These are phyloP conservation scores for Globisporangium iwayamae DNA, from an alignment of 352 stramenopile genomes.

Conservation along the genomic window DNA sequence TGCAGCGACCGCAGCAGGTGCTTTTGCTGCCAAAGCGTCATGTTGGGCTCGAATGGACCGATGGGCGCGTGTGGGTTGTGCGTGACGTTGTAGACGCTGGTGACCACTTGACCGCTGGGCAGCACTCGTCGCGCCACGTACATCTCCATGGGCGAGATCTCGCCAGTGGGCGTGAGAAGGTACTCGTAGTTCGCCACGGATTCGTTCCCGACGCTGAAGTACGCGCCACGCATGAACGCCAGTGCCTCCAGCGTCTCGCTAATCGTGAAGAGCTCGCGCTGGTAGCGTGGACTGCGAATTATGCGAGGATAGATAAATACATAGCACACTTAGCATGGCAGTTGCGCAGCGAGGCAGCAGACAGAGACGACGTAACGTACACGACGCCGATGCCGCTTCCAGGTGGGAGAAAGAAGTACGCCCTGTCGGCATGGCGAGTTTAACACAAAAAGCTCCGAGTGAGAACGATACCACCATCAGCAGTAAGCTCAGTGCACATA, in stretches of 20 bases:
- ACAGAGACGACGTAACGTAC: slow-evolving; percentile 18
- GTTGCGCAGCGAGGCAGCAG: background rate
- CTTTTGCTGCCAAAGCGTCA: slow-evolving; percentile 32
- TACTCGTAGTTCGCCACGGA: slow-evolving; percentile 87
- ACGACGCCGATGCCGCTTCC: slow-evolving; percentile 46
- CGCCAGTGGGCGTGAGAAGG: slow-evolving; percentile 17
- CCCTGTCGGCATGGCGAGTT: slow-evolving; percentile 27
- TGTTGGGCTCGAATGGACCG: slow-evolving; percentile 54
- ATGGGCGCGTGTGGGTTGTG: slow-evolving; percentile 24
- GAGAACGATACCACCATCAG: background rate
- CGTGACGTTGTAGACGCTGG: slow-evolving; percentile 43
- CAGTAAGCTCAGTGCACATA: background rate
- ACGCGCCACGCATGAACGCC: slow-evolving; percentile 65
- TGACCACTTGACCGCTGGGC: slow-evolving; percentile 28
- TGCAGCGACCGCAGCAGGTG: slow-evolving; percentile 50
- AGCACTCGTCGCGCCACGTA: slow-evolving; percentile 28
- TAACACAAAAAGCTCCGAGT: background rate
- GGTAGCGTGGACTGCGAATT: slow-evolving; percentile 39
- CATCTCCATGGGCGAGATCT: slow-evolving; percentile 37
- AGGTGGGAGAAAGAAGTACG: slow-evolving; percentile 79
- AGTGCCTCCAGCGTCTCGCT: slow-evolving; percentile 67
- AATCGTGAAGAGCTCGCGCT: slow-evolving; percentile 69
- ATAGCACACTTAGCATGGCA: background rate
- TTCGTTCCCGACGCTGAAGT: slow-evolving; percentile 63
- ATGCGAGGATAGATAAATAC: background rate